These are phyloP conservation scores for Gentiana straminea DNA, from an alignment of 257 asterid species.

Conservation along the genomic window DNA sequence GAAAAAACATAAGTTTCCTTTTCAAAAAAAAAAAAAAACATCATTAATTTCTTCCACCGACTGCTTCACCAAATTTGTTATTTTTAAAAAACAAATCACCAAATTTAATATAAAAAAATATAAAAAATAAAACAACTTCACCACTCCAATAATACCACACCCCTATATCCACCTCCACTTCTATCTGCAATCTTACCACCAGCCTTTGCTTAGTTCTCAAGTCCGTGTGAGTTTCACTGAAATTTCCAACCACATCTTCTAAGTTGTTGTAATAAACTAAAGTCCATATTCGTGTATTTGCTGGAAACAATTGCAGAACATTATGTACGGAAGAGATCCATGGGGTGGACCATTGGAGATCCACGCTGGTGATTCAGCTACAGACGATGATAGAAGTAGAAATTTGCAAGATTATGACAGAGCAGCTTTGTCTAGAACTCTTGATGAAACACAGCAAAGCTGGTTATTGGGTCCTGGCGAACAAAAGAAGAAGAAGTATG, in stretches of 20 bases:
- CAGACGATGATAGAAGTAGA: slow-evolving; percentile 93
- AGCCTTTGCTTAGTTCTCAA: neutral
- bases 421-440: slow-evolving; percentile 87
- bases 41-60: too few relatives aligned
- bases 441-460: slow-evolving; percentile 97
- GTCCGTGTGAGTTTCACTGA: too few relatives aligned
- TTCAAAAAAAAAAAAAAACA: too few relatives aligned
- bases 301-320: slow-evolving; percentile 9
- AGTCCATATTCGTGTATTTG: neutral
- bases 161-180: neutral
- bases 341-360: slow-evolving; percentile 99
- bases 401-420: slow-evolving; percentile 75
- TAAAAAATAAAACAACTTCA: too few relatives aligned
- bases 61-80: too few relatives aligned
- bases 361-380: slow-evolving; percentile 84
- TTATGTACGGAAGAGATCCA: slow-evolving; percentile 93
- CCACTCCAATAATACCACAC: slow-evolving; percentile 2
- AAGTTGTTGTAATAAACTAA: too few relatives aligned
- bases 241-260: too few relatives aligned
- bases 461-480: slow-evolving; percentile 95
- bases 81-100: too few relatives aligned
- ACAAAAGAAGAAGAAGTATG: slow-evolving; percentile 96
- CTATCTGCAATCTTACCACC: neutral
- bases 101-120: too few relatives aligned
- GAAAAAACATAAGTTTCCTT: too few relatives aligned